These are phyloP conservation scores for Podila minutissima DNA, from an alignment of 192 early-diverging fungal genomes.

Conservation along the genomic window DNA sequence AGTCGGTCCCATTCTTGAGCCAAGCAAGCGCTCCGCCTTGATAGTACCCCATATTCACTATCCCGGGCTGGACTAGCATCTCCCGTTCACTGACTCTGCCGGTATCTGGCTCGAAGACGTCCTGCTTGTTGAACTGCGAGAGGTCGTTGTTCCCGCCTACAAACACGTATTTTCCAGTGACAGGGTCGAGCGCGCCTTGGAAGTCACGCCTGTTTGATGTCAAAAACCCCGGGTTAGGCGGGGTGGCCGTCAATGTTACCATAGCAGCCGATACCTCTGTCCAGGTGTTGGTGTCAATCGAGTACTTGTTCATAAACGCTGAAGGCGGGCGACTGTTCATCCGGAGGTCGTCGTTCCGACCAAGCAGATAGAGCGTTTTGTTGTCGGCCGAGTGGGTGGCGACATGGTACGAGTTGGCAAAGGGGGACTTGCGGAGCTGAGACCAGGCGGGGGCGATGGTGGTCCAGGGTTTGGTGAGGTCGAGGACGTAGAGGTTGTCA, in stretches of 20 bases:
- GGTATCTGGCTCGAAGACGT: no score
- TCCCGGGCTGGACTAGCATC: no score
- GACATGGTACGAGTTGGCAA: background rate
- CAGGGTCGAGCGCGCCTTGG: background rate
- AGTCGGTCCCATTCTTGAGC: no score
- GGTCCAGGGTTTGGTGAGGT: background rate
- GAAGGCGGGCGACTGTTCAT: background rate
- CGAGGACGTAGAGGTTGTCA: background rate
- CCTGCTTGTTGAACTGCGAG: background rate
- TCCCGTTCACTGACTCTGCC: no score
- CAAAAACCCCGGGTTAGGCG: no score
- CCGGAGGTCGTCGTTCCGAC: background rate
- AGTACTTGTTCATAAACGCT: background rate
- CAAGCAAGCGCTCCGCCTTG: no score
- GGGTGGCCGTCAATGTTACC: no score
- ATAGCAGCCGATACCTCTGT: no score
- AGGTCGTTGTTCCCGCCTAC: background rate
- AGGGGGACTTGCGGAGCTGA: background rate
- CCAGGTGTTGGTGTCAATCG: background rate
- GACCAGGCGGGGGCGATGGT: constrained; percentile 1
- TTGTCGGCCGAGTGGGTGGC: background rate
- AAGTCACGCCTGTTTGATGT: constrained; percentile 1
- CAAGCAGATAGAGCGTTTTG: background rate
- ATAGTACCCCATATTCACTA: no score
- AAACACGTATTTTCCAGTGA: background rate